Base-by-base conservation (phyloP, 306 rosid genomes). In the Vigna angularis region DNA sequence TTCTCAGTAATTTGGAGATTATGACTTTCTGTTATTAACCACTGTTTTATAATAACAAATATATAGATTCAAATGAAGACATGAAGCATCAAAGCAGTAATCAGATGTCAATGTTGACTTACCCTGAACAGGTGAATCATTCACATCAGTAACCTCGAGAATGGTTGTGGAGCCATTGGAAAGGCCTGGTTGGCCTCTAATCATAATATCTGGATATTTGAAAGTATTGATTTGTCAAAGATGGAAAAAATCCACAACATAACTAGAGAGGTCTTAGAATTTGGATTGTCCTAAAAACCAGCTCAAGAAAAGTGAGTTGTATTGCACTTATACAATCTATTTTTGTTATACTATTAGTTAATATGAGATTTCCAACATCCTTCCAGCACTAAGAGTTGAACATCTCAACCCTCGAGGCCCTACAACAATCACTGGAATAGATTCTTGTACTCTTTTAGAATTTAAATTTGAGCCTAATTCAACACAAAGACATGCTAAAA, bases 111-210 rank as follows among this genome's bases (percentile, higher is more conserved):
- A 76, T 52, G 76, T 49, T 78, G 30, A 73, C 87, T 18, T 78
- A 83, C 78, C 74, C 80, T 81, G 87, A 86, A 78, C 79, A 56
- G 79, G 81, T 42, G 85, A 62, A 68, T 81, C 86, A 82, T 85
- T 82, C 48, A 56, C 64, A 61, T 73, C 66, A 32, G 84, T 75
- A 69, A 81, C 89, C 70, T 81, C 91, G 40, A 57, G 82, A 6
- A 32, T 30, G 48, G 58, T 56, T 14, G 81, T 34, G 30, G 75
- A 83, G 51, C 77, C 85, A 85, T 68, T 72, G 73, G 51, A 74
- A 64, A 65, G 76, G 82, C 68, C 47, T 1, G 68, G 9, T 32
- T 32, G 68, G 47, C 69, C 83, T 70, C 78, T 49, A 57, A 51
- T 65, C 44, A 42, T 30, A 70, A 85, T 75, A 79, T 82, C 97